Evolutionary conservation across 768 basidiomycete species (phyloP).

Genomic region (Rhizopogon rudus): DNA sequence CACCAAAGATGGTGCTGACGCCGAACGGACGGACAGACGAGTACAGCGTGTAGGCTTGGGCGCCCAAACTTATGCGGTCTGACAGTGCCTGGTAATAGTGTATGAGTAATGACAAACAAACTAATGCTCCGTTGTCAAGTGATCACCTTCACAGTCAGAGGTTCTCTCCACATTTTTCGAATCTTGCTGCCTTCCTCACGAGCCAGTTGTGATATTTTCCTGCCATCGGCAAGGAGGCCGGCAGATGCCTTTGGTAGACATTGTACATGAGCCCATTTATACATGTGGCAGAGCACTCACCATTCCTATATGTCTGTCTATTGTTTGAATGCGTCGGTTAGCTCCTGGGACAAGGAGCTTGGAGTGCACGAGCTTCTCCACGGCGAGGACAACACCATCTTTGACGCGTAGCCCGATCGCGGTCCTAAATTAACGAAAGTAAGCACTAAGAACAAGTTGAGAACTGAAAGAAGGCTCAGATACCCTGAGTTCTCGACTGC

Average conservation of each 20-base stretch:
- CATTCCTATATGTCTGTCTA: slow-evolving; percentile 92
- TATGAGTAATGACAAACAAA: slow-evolving; percentile 2
- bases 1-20: slow-evolving; percentile 86
- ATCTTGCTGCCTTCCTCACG: slow-evolving; percentile 77
- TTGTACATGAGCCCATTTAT: neutral
- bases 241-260: slow-evolving; percentile 69
- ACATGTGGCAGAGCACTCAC: slow-evolving; percentile 36
- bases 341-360: slow-evolving; percentile 92
- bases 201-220: slow-evolving; percentile 80
- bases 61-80: slow-evolving; percentile 82
- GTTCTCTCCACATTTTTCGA: slow-evolving; percentile 67
- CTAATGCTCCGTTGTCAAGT: slow-evolving; percentile 23
- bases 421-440: slow-evolving; percentile 48
- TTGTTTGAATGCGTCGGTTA: slow-evolving; percentile 88
- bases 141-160: slow-evolving; percentile 72
- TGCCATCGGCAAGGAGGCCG: slow-evolving; percentile 89
- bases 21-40: slow-evolving; percentile 98
- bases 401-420: slow-evolving; percentile 95
- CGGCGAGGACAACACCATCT: slow-evolving; percentile 91
- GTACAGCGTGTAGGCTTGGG: slow-evolving; percentile 95
- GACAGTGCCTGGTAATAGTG: slow-evolving; percentile 41
- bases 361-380: slow-evolving; percentile 97
- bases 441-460: neutral
- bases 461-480: slow-evolving; percentile 13
- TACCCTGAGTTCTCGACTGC: slow-evolving; percentile 99